Base-by-base conservation (phyloP, 73 alveolate species). In the Paramecium caudatum region DNA sequence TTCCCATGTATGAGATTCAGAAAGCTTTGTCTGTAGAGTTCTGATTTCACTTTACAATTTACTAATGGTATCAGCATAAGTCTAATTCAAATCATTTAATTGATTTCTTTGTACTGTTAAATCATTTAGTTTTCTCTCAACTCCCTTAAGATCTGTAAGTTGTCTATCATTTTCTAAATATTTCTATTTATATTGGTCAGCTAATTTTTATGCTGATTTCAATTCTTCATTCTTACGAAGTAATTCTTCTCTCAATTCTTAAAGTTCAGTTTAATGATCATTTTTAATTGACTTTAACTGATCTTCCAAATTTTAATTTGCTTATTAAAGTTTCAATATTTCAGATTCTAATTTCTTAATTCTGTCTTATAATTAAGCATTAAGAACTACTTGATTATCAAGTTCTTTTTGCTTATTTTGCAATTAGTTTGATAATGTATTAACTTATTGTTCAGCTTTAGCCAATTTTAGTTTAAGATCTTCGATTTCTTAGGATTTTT, bases 181-280 rank as follows among this genome's bases (percentile, higher is more conserved):
- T 12, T 55, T 55, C n/a, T 55, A 37, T 21, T 55, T 55, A 23
- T 55, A 55, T 27, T 55, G 12, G 30, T 55, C 80, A 55, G 80
- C 80, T 5, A 55, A 55, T 55, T 55, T 55, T 27, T 55, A 55
- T 27, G 30, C 25, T 2, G 80, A 17, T 55, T 55, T 55, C 27
- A 55, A 27, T 55, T 55, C 80, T 10, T 55, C 80, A 27, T 55
- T 27, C n/a, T 55, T 55, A 27, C 80, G 80, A 7, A 55, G 80
- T 19, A 55, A 27, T 55, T 55, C 80, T 55, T 55, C 80, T 55
- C 80, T 23, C 3, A 55, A 55, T 55, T 55, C 80, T 55, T 55
- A 55, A 5, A 55, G 13, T 55, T 55, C 23, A 5, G 30, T 10
- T 27, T 55, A 43, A 55, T 55, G 80, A 55, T 55, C 80, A 55